Conservation (phyloP, 2,329 filamentous ascomycete genomes). For the Claviceps citrina region DNA sequence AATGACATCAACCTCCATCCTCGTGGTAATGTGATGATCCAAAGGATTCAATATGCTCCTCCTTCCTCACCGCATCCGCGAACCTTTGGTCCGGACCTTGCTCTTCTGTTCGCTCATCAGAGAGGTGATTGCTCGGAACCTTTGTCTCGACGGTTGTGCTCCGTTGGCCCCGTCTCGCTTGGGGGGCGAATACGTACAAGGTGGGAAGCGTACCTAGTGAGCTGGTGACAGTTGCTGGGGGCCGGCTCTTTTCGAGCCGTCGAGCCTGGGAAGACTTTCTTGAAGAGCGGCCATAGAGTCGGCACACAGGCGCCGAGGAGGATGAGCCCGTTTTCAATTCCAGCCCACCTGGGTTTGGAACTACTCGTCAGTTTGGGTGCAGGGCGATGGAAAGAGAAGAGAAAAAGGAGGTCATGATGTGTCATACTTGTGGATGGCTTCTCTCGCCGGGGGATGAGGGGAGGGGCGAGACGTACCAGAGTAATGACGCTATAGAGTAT, state of each 20-base stretch:
- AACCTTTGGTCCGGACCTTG: no score
- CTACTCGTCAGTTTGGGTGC: neutral
- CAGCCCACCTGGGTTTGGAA: constrained; percentile 3
- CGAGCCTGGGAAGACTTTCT: constrained; percentile 3
- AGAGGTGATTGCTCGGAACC: neutral
- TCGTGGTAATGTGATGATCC: constrained; percentile 3
- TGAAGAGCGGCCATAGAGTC: constrained; percentile 4
- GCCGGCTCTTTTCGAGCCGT: neutral
- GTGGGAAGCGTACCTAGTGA: constrained; percentile 5
- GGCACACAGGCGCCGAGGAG: constrained; percentile 5
- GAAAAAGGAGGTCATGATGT: no score
- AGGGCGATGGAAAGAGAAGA: no score
- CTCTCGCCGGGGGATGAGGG: no score
- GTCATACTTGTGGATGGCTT: no score
- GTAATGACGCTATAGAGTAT: constrained; percentile 4
- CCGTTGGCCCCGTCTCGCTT: constrained; percentile 4
- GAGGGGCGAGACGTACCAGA: constrained; percentile 1
- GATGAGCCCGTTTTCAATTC: constrained; percentile 6
- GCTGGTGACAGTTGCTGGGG: neutral
- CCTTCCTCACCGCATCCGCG: no score
- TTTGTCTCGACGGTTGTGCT: constrained; percentile 5
- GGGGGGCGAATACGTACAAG: constrained; percentile 3
- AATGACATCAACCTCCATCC: constrained; percentile 3
- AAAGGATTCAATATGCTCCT: constrained; percentile 1
- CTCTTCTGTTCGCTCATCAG: constrained; percentile 2